phyloP scores from a whole-genome alignment of 768 basidiomycete genomes.

The Collybia sp. region DNA sequence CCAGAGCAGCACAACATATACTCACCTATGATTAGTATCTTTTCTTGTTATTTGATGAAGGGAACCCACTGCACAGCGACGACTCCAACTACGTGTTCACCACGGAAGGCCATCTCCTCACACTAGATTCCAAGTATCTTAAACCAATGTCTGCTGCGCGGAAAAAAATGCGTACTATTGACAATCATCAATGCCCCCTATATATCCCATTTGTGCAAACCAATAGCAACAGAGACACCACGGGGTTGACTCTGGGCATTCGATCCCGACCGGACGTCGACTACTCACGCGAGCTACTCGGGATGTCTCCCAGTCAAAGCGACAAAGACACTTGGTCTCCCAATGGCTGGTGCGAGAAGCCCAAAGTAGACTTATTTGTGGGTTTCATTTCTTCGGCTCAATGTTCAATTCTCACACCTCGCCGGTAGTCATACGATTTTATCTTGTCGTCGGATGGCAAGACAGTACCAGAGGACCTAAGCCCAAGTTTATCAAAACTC shows the following conservation, averaged over 20 bases:
- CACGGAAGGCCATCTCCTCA: slow-evolving; percentile 91
- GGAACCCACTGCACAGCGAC: slow-evolving; percentile 65
- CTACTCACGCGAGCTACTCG: slow-evolving; percentile 72
- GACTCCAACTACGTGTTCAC: slow-evolving; percentile 90
- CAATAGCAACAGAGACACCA: slow-evolving; percentile 22
- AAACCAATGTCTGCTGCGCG: slow-evolving; percentile 54
- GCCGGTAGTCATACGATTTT: slow-evolving; percentile 72
- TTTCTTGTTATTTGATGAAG: slow-evolving; percentile 88
- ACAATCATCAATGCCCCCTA: slow-evolving; percentile 70
- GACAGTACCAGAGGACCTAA: slow-evolving; percentile 57
- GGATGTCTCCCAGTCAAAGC: slow-evolving; percentile 37
- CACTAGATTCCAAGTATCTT: slow-evolving; percentile 51
- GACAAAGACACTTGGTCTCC: slow-evolving; percentile 61
- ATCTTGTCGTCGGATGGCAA: slow-evolving; percentile 62
- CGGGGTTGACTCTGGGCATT: slow-evolving; percentile 64
- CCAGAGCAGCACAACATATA: background rate
- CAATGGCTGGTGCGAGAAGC: slow-evolving; percentile 73
- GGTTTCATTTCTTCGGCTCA: slow-evolving; percentile 18
- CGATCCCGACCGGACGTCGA: slow-evolving; percentile 72
- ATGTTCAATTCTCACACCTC: slow-evolving; percentile 2
- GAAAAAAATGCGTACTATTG: slow-evolving; percentile 55
- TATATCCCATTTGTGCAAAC: slow-evolving; percentile 47
- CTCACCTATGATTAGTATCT: slow-evolving; percentile 59
- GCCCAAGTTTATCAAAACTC: slow-evolving; percentile 66
- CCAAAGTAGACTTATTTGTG: slow-evolving; percentile 65